Evolutionary conservation across 345 rosid genomes (phyloP).

Genomic region (Noccaea bulbosa): DNA sequence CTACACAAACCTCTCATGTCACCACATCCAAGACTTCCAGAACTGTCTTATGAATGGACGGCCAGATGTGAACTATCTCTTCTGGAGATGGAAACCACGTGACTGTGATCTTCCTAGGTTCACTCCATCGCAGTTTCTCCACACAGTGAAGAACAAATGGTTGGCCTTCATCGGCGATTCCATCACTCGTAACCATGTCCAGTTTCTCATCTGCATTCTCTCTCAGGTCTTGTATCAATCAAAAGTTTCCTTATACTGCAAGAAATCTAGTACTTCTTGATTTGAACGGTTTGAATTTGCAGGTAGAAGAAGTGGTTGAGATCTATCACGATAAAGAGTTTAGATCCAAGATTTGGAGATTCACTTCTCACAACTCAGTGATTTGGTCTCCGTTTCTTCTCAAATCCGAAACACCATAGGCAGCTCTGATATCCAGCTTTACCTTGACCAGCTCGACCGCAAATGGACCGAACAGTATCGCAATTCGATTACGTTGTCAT

Average conservation of each 20-base stretch:
- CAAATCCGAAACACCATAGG: slow-evolving; percentile 60
- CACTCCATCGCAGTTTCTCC: slow-evolving; percentile 62
- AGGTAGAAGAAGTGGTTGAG: slow-evolving; percentile 82
- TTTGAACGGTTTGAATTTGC: slow-evolving; percentile 1
- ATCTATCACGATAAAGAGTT: slow-evolving; percentile 80
- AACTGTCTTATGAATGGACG: slow-evolving; percentile 84
- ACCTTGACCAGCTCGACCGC: slow-evolving; percentile 72
- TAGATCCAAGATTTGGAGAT: slow-evolving; percentile 78
- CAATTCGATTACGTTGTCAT: slow-evolving; percentile 65
- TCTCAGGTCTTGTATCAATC: slow-evolving; percentile 54
- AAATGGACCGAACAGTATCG: slow-evolving; percentile 64
- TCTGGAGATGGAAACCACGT: slow-evolving; percentile 89
- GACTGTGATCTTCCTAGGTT: slow-evolving; percentile 74
- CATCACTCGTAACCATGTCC: slow-evolving; percentile 91
- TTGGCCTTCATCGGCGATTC: slow-evolving; percentile 94
- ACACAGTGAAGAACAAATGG: slow-evolving; percentile 64
- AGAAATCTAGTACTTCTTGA: not conserved
- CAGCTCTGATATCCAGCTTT: slow-evolving; percentile 64
- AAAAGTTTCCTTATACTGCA: slow-evolving; percentile 1
- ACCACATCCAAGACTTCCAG: slow-evolving; percentile 71
- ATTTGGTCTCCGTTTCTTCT: slow-evolving; percentile 83
- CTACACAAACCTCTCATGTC: slow-evolving; percentile 74
- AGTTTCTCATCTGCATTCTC: slow-evolving; percentile 87
- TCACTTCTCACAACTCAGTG: slow-evolving; percentile 72
- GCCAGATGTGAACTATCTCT: slow-evolving; percentile 75